A percentile compares a stretch with the other conserved stretches of the same genome.
Evolutionary conservation across 2,329 filamentous ascomycete genomes (phyloP).

Genomic region (Bipolaris gigantea): DNA sequence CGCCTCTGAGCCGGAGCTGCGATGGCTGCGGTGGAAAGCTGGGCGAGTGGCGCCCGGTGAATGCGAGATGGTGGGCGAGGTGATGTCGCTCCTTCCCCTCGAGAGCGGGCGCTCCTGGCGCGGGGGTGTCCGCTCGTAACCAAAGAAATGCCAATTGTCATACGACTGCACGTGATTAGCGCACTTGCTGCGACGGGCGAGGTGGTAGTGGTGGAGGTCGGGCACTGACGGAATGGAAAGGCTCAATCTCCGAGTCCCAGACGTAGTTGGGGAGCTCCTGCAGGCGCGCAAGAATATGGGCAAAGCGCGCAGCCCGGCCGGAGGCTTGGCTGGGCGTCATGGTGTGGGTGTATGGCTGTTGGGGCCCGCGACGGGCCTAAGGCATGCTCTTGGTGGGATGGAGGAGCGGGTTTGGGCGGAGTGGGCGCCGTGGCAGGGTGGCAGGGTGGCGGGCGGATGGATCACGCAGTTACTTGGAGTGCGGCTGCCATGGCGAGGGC

Average conservation of each 20-base stretch:
- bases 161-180: slow-evolving; percentile 61
- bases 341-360: slow-evolving; percentile 21
- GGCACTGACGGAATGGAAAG: slow-evolving; percentile 51
- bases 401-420: not conserved
- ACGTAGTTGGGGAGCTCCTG: slow-evolving; percentile 45
- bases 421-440: not conserved
- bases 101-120: slow-evolving; percentile 26
- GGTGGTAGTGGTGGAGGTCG: not conserved
- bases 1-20: slow-evolving; percentile 42
- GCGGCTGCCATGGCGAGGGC: slow-evolving; percentile 8
- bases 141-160: slow-evolving; percentile 74
- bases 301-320: slow-evolving; percentile 29
- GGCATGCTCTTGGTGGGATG: slow-evolving; percentile 14
- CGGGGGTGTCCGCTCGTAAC: slow-evolving; percentile 32
- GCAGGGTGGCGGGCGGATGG: not conserved
- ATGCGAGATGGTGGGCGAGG: slow-evolving; percentile 31
- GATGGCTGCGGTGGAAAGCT: slow-evolving; percentile 30
- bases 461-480: slow-evolving; percentile 1
- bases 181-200: not conserved
- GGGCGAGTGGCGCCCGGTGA: slow-evolving; percentile 39
- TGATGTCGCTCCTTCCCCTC: slow-evolving; percentile 28
- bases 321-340: slow-evolving; percentile 12
- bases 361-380: not conserved
- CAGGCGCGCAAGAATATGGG: slow-evolving; percentile 41
- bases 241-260: slow-evolving; percentile 47